These are phyloP conservation scores for Thuja plicata DNA, from an alignment of 83 land plant species.

Conservation along the genomic window DNA sequence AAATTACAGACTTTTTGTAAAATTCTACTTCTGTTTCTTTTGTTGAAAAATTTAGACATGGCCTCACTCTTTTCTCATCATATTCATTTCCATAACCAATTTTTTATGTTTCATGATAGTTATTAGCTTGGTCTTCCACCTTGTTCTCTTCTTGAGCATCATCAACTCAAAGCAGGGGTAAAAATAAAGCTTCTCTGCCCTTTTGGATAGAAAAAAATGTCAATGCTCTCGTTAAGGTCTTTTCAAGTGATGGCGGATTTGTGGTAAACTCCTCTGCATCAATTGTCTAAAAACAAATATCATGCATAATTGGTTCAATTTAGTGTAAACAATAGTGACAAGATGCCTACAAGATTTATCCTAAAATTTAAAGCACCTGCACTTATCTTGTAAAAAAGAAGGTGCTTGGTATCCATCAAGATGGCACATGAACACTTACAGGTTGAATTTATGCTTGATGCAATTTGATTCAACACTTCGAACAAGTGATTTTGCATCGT, in stretches of 20 bases:
- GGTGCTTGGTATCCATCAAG: neutral
- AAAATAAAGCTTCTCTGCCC: slow-evolving; percentile 21
- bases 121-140: neutral
- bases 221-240: slow-evolving; percentile 32
- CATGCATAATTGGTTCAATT: neutral
- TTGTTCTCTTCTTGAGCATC: neutral
- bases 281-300: neutral
- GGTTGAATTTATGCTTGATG: neutral
- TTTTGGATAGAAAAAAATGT: slow-evolving; percentile 53
- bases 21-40: no score
- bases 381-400: no score
- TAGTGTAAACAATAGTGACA: neutral
- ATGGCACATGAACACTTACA: neutral
- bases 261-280: slow-evolving; percentile 2
- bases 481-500: neutral
- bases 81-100: neutral
- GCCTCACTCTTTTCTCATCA: neutral
- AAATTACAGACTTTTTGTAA: no score
- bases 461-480: neutral
- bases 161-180: slow-evolving; percentile 14
- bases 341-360: no score
- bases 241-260: slow-evolving; percentile 11
- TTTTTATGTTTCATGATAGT: slow-evolving; percentile 25
- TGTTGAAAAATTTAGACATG: no score
- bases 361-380: slow-evolving; percentile 35